These are phyloP conservation scores for Camillea tinctor DNA, from an alignment of 2,329 filamentous ascomycete genomes.

Conservation along the genomic window DNA sequence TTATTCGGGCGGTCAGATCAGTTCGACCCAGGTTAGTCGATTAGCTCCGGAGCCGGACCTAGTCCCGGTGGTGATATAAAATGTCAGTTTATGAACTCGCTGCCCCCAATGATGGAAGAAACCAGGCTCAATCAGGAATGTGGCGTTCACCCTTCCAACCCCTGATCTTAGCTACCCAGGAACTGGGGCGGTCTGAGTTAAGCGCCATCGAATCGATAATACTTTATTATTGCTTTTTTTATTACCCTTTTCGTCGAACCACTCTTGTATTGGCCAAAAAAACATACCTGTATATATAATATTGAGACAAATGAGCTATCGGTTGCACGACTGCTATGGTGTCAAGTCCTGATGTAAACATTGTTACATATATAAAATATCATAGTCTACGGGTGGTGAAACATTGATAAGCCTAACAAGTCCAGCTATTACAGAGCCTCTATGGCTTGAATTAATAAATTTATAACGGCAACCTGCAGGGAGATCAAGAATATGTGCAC, in stretches of 20 bases:
- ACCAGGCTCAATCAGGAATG: neutral
- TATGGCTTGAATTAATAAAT: neutral
- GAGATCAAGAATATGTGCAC: neutral
- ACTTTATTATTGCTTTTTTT: neutral
- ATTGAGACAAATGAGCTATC: neutral
- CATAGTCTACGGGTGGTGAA: neutral
- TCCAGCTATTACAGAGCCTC: neutral
- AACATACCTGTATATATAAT: no score
- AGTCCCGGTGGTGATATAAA: neutral
- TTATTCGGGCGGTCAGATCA: neutral
- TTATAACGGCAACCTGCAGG: neutral
- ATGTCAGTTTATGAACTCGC: neutral
- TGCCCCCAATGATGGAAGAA: neutral
- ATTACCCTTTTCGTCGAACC: no score
- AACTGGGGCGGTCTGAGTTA: neutral
- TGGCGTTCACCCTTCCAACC: neutral
- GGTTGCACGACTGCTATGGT: neutral
- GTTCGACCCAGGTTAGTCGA: neutral
- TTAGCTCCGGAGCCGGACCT: neutral
- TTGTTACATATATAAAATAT: neutral
- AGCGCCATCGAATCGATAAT: neutral
- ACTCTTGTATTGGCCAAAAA: neutral
- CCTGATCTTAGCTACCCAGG: neutral
- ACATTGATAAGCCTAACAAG: neutral
- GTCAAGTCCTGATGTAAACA: neutral